These are phyloP conservation scores for Senna tora DNA, from an alignment of 306 rosid genomes.

Conservation along the genomic window DNA sequence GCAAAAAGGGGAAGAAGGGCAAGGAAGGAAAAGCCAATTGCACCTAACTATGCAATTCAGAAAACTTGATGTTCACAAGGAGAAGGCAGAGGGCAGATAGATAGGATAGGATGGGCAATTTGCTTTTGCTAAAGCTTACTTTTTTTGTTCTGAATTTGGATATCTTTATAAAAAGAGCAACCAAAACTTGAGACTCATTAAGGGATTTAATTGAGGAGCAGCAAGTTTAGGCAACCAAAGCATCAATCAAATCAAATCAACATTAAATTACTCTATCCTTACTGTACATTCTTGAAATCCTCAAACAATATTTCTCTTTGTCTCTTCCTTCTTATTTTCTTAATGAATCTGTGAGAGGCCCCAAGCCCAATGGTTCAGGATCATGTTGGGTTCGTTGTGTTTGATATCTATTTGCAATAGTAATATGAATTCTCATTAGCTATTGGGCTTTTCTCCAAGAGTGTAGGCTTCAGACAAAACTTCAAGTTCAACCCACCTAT, in stretches of 20 bases:
- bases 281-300: conserved; percentile 57
- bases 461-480: conserved; percentile 92
- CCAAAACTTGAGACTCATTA: conserved; percentile 1
- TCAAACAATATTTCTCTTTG: conserved; percentile 68
- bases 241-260: not conserved
- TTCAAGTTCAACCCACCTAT: conserved; percentile 65
- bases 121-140: conserved; percentile 5
- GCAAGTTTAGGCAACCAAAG: not conserved
- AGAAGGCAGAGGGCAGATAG: too few species aligned
- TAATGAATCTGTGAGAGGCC: conserved; percentile 31
- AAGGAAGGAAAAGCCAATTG: not conserved
- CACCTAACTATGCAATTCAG: not conserved
- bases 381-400: not conserved
- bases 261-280: not conserved
- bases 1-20: not conserved
- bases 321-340: conserved; percentile 50
- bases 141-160: too few species aligned
- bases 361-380: not conserved
- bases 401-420: conserved; percentile 30
- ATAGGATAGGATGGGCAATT: not conserved
- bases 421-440: conserved; percentile 66
- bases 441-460: conserved; percentile 69
- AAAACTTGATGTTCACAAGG: not conserved
- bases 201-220: not conserved
- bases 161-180: not conserved